A percentile compares a stretch with the other conserved stretches of the same genome.
phyloP scores from a whole-genome alignment of 1,284 basidiomycete species.

The Sporisorium sorghi region DNA sequence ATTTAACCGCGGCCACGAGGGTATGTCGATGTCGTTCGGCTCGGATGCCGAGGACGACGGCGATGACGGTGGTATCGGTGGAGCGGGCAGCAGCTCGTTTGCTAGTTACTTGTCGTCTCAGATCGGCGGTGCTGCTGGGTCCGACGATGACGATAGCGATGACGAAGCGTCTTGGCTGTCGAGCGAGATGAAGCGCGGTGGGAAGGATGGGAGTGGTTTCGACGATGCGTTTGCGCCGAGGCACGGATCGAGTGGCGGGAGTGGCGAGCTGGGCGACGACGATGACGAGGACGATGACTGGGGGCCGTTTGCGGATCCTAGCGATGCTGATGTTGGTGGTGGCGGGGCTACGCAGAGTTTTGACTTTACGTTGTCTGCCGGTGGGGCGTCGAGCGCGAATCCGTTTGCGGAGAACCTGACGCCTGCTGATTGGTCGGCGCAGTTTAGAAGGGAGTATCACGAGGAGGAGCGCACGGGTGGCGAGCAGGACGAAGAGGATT shows the following conservation, averaged over 20 bases:
- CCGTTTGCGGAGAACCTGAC: slow-evolving; percentile 63
- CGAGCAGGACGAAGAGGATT: slow-evolving; percentile 46
- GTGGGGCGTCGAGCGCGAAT: slow-evolving; percentile 24
- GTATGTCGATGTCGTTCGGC: slow-evolving; percentile 53
- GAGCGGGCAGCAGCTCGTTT: slow-evolving; percentile 57
- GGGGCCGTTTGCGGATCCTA: slow-evolving; percentile 66
- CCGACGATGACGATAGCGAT: slow-evolving; percentile 64
- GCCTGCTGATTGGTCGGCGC: slow-evolving; percentile 67
- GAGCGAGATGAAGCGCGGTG: slow-evolving; percentile 49
- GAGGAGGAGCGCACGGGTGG: slow-evolving; percentile 31
- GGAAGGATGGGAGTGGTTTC: slow-evolving; percentile 42
- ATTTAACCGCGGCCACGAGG: slow-evolving; percentile 59
- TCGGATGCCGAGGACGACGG: slow-evolving; percentile 44
- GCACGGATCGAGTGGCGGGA: slow-evolving; percentile 16
- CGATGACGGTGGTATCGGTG: slow-evolving; percentile 40
- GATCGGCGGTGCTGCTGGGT: slow-evolving; percentile 57
- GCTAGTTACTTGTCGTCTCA: slow-evolving; percentile 68
- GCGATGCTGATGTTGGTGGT: slow-evolving; percentile 6
- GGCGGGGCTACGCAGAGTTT: slow-evolving; percentile 24
- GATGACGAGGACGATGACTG: slow-evolving; percentile 64
- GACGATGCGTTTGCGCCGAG: slow-evolving; percentile 51
- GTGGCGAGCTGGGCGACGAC: slow-evolving; percentile 48
- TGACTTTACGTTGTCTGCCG: slow-evolving; percentile 29
- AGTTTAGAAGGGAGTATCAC: slow-evolving; percentile 56
- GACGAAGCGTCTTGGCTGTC: slow-evolving; percentile 62